phyloP scores from a whole-genome alignment of 1,139 yeast species.

The Pneumocystis canis region DNA sequence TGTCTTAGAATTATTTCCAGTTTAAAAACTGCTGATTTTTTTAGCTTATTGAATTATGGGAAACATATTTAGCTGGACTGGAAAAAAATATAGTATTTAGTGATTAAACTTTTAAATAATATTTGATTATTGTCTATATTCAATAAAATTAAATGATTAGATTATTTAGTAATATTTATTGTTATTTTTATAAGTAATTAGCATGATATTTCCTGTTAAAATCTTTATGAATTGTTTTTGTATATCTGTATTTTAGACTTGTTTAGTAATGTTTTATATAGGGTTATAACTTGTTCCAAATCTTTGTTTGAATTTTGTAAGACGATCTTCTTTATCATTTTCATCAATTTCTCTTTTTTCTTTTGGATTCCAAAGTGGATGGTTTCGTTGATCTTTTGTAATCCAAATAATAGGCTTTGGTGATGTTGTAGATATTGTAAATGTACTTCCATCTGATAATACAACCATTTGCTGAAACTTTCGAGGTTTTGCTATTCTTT shows the following conservation, averaged over 20 bases:
- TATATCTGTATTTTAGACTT: neutral
- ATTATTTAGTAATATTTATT: neutral
- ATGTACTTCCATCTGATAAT: constrained; percentile 12
- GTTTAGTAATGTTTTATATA: neutral
- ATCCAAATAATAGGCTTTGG: constrained; percentile 9
- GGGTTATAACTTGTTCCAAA: constrained; percentile 3
- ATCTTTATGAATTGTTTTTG: neutral
- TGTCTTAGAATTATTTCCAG: neutral
- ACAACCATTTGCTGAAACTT: constrained; percentile 7
- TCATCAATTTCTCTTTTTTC: constrained; percentile 1
- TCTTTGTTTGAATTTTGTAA: constrained; percentile 8
- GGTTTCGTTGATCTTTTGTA: constrained; percentile 10
- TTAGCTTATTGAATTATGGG: constrained; percentile 73
- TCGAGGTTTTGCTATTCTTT: constrained; percentile 6
- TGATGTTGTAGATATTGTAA: constrained; percentile 8
- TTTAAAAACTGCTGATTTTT: neutral
- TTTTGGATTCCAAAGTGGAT: constrained; percentile 9
- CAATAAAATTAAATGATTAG: neutral
- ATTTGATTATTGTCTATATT: neutral
- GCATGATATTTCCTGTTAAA: neutral
- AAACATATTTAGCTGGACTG: constrained; percentile 36
- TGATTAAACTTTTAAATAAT: neutral
- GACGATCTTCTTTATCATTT: constrained; percentile 9
- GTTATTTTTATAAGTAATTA: neutral
- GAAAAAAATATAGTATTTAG: neutral